A percentile compares a stretch with the other conserved stretches of the same genome.
phyloP scores from a whole-genome alignment of 176 grass and related monocot species.

The Aechmea fasciata region DNA sequence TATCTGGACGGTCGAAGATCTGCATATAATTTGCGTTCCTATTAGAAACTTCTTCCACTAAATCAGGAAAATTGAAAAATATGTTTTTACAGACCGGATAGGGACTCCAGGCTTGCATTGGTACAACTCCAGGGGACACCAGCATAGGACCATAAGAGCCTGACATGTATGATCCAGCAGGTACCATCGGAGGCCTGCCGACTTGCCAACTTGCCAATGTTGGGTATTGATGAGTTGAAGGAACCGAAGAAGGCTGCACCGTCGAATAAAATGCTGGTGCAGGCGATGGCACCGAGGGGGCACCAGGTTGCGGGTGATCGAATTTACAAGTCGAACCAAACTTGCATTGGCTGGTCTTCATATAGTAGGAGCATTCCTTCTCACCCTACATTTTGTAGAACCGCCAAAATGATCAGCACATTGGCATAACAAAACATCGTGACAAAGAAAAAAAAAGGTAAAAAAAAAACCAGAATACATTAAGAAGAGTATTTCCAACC shows the following conservation, averaged over 20 bases:
- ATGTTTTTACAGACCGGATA: slow-evolving; percentile 41
- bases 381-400: slow-evolving; percentile 54
- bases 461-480: neutral
- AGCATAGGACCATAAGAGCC: slow-evolving; percentile 76
- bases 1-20: too few relatives aligned
- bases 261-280: slow-evolving; percentile 46
- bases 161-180: slow-evolving; percentile 48
- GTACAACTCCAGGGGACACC: slow-evolving; percentile 57
- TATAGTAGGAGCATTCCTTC: slow-evolving; percentile 79
- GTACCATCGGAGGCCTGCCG: slow-evolving; percentile 12
- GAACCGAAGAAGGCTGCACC: slow-evolving; percentile 38
- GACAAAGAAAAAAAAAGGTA: neutral
- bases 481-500: slow-evolving; percentile 27
- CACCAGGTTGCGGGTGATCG: slow-evolving; percentile 43
- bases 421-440: neutral
- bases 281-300: slow-evolving; percentile 8
- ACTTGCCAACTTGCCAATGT: slow-evolving; percentile 54
- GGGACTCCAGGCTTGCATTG: slow-evolving; percentile 77
- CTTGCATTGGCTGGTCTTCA: slow-evolving; percentile 88
- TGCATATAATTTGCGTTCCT: neutral
- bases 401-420: neutral
- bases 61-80: slow-evolving; percentile 10
- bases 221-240: slow-evolving; percentile 53
- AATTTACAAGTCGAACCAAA: slow-evolving; percentile 85
- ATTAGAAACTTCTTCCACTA: neutral